Evolutionary conservation across 805 yeast genomes (phyloP).

Genomic region (Debaryomyces maramus): DNA sequence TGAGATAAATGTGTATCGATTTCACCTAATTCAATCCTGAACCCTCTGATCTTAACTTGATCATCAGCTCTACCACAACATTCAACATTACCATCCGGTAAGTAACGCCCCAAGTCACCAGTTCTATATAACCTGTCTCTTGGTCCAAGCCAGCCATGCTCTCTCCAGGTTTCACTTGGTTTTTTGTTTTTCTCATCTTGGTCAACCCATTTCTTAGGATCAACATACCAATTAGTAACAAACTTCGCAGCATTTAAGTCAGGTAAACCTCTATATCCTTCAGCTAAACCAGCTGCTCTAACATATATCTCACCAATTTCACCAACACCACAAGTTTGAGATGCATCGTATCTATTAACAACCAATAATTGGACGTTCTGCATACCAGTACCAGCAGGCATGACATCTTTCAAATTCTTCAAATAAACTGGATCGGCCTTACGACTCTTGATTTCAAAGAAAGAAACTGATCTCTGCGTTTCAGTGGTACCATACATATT

Average conservation of each 20-base stretch:
- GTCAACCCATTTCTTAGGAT: constrained; percentile 59
- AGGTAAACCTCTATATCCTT: constrained; percentile 91
- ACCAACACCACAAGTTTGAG: constrained; percentile 96
- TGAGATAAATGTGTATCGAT: constrained; percentile 96
- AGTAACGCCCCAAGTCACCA: constrained; percentile 94
- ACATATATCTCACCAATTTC: constrained; percentile 99
- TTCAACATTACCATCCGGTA: constrained; percentile 97
- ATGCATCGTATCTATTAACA: constrained; percentile 84
- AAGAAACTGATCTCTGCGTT: constrained; percentile 97
- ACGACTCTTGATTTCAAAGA: constrained; percentile 81
- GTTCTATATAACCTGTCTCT: constrained; percentile 95
- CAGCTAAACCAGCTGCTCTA: constrained; percentile 97
- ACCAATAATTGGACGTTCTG: constrained; percentile 88
- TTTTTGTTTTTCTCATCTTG: constrained; percentile 48
- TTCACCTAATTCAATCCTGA: constrained; percentile 97
- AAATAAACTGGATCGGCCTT: constrained; percentile 68
- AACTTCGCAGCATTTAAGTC: constrained; percentile 87
- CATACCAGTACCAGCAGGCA: constrained; percentile 99
- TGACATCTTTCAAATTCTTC: constrained; percentile 84
- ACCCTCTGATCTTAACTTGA: constrained; percentile 97
- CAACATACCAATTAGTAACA: constrained; percentile 86
- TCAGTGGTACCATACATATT: constrained; percentile 99
- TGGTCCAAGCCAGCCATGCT: constrained; percentile 82
- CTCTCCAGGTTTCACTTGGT: constrained; percentile 62
- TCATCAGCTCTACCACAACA: constrained; percentile 99